Conservation (phyloP, 164 flowering plant genomes). For the Piper longum region DNA sequence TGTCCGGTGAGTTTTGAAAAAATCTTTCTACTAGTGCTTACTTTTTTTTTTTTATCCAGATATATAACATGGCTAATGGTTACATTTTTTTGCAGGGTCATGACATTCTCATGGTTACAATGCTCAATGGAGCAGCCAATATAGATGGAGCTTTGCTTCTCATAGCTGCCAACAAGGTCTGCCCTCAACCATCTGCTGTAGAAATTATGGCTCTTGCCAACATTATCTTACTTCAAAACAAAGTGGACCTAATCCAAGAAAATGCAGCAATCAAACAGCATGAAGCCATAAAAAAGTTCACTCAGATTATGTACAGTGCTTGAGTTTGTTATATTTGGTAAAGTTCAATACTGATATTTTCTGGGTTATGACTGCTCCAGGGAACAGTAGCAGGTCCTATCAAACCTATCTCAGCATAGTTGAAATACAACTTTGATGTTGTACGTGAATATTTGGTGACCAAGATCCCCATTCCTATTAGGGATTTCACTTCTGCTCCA, state of each 20-base stretch:
- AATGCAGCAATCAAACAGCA: slow-evolving; percentile 88
- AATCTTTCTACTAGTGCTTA: no score
- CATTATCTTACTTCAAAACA: slow-evolving; percentile 86
- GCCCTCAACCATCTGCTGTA: slow-evolving; percentile 93
- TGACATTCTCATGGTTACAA: slow-evolving; percentile 98
- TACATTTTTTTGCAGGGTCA: slow-evolving; percentile 44
- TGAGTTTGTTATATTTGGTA: background rate
- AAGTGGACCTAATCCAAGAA: slow-evolving; percentile 89
- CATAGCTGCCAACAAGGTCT: slow-evolving; percentile 87
- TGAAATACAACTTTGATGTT: slow-evolving; percentile 86
- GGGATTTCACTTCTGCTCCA: slow-evolving; percentile 78
- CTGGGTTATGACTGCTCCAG: slow-evolving; percentile 22
- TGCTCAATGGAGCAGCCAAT: slow-evolving; percentile 98
- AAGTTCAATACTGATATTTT: background rate
- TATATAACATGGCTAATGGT: no score
- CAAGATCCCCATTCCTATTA: slow-evolving; percentile 77
- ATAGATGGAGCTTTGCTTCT: slow-evolving; percentile 98
- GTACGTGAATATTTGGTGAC: slow-evolving; percentile 77
- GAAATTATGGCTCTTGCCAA: slow-evolving; percentile 95
- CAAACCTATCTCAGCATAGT: slow-evolving; percentile 84
- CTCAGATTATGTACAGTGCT: slow-evolving; percentile 26
- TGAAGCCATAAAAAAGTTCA: slow-evolving; percentile 76
- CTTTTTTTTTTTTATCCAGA: no score
- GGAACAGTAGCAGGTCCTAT: slow-evolving; percentile 90
- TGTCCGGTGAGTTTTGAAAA: slow-evolving; percentile 54